Base-by-base conservation (phyloP, 345 rosid species). In the Pugionium dolabratum region DNA sequence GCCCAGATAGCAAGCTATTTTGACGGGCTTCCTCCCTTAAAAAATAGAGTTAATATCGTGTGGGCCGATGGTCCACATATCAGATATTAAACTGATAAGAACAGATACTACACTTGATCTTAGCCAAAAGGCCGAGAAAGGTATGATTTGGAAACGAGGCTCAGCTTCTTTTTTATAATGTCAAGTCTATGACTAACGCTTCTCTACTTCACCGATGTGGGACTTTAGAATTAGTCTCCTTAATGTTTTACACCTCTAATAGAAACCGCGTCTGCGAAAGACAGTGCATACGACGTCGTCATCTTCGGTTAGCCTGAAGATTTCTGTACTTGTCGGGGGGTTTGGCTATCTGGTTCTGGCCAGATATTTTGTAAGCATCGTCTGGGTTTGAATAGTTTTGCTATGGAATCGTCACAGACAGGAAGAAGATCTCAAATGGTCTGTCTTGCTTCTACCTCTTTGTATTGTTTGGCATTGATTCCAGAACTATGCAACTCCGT, bases 151-250 rank as follows among this genome's bases (percentile, higher is more conserved):
- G n/a, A n/a, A n/a, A n/a, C n/a, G n/a, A n/a, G n/a, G n/a, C n/a
- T n/a, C n/a, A n/a, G n/a, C n/a, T n/a, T n/a, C n/a, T n/a, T n/a
- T n/a, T n/a, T n/a, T n/a, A n/a, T n/a, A n/a, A n/a, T n/a, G n/a
- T n/a, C n/a, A n/a, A n/a, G n/a, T n/a, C n/a, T n/a, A n/a, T 32
- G 32, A 33, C 36, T 1, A 11, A 27, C 28, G 9, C 4, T 7
- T 26, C 2, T 59, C 0, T 18, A 5, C 1, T 31, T 59, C 27
- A 6, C 48, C 73, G 46, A 69, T 68, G 58, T 68, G 72, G 72
- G 72, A 68, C 51, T 32, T 49, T 9, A 18, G 32, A 39, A 47
- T 9, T 53, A 37, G 2, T 18, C 46, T 43, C 9, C 34, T 43
- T 41, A 8, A n/a, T n/a, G n/a, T n/a, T n/a, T n/a, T n/a, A n/a